Evolutionary conservation across 768 basidiomycete species (phyloP), one percentile per base, ranked within the genome.

Genomic region (Brasilioporus rufonigricans): DNA sequence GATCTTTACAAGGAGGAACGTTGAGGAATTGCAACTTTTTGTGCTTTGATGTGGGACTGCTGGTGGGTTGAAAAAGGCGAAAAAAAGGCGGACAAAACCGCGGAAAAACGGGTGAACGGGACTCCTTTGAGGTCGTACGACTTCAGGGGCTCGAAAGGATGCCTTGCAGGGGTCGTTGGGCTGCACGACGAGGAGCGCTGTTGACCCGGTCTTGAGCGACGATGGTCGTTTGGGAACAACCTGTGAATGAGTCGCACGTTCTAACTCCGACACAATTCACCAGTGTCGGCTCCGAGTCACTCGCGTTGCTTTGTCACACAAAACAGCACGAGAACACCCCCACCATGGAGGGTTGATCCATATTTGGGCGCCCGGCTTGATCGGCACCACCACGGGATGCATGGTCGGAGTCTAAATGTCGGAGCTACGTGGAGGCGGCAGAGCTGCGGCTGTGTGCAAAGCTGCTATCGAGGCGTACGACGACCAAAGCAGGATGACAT

Each of bases 401-500:
- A 26, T 0, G 8, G 27, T 68, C 69, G 69, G 69, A 61, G 70
- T 29, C 27, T 58, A 4, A 70, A 70, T 23, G 0, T 29, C 44
- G 36, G 32, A 40, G 40, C 48, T 53, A 8, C 44, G 67, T 57
- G 48, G 55, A 24, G 29, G 32, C 50, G 57, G 61, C 57, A 57
- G 12, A 13, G 50, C 61, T 64, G 56, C 60, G 57, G 60, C 60
- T 44, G 55, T 58, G 38, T n/a, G n/a, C n/a, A n/a, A n/a, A n/a
- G n/a, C n/a, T n/a, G n/a, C n/a, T n/a, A 55, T 45, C 41, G 21
- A 53, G 18, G 44, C 43, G 38, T 13, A 53, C 61, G 14, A 64
- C 64, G 39, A 63, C 59, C 52, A 52, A 46, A 45, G 41, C 45
- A 64, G 43, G 33, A 87, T 87, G 85, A 75, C 84, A 57, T 79